Evolutionary conservation across 2,329 filamentous ascomycete genomes (phyloP).

Genomic region (Colletotrichum sp.): DNA sequence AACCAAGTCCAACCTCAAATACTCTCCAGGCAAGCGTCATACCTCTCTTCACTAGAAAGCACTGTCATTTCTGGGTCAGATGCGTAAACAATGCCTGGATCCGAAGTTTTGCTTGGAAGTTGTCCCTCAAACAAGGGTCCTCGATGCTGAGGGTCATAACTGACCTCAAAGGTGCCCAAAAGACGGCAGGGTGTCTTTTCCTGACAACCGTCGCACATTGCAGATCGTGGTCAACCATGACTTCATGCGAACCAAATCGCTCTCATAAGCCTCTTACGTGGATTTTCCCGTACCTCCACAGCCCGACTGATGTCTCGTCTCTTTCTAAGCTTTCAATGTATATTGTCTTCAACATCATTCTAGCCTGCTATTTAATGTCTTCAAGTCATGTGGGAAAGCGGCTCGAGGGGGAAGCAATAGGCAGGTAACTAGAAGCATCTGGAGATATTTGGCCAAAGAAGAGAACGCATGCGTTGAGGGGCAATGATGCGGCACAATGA

Average conservation of each 20-base stretch:
- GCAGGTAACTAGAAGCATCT: not conserved
- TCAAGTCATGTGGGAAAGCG: not conserved
- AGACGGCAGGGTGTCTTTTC: not conserved
- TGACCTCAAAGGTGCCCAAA: not conserved
- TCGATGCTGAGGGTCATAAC: not conserved
- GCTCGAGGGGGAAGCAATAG: not conserved
- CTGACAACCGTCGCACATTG: not conserved
- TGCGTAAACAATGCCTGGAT: not conserved
- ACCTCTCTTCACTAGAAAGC: not conserved
- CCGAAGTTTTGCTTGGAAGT: not conserved
- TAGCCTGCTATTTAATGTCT: not conserved
- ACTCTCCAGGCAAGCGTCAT: not conserved
- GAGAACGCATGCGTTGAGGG: not conserved
- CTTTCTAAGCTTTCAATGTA: not conserved
- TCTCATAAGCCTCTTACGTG: no score
- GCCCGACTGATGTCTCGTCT: not conserved
- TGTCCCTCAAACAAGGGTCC: not conserved
- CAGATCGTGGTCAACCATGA: not conserved
- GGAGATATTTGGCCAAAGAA: not conserved
- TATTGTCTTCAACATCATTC: not conserved
- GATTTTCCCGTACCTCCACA: not conserved
- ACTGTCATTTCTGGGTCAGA: not conserved
- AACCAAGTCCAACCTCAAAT: not conserved
- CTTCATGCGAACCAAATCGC: not conserved
- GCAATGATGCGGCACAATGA: not conserved